Base-by-base conservation (phyloP, 75 land plant genomes). In the Picea sitchensis region DNA sequence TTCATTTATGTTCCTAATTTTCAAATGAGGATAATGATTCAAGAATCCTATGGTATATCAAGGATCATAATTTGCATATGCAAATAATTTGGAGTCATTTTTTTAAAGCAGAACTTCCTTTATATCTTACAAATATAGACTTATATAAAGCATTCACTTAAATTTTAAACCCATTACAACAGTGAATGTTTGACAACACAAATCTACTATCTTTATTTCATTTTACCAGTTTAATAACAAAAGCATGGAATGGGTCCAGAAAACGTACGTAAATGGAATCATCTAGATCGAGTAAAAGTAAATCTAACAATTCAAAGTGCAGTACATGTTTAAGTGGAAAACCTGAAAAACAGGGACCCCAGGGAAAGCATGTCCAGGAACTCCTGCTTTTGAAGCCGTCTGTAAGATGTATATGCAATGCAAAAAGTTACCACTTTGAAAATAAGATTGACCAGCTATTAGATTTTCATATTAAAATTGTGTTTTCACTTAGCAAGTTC, bases 301-400 rank as follows among this genome's bases (percentile, higher is more conserved):
- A 76, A 56, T 41, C 15, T 14, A 61, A 76, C 18, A 57, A 76
- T 30, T 76, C 15, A 30, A 23, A 26, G n/a, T 60, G 67, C 1
- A 15, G 77, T 63, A 61, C 54, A 51, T 51, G 54, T 34, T 71
- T 41, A 71, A 20, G 73, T 71, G 51, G 54, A 44, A 71, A 44
- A 71, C 73, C 81, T 80, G 81, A 75, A 80, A 80, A 65, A 80
- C 80, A 14, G 81, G 81, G 11, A 80, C 81, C 20, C 81, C 81
- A 32, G 76, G 79, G 44, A 80, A 80, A 76, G 81, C 2, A 36
- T 80, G 76, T 38, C 59, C 81, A 47, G 80, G 79, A 80, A 76
- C 60, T 23, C 81, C 81, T 38, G 31, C 79, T 65, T 80, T 76
- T 57, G 81, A 41, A 44, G 79, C 76, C 14, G 60, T 36, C 81